Base-by-base conservation (phyloP, 805 yeast species). In the Ogataea glucozyma region DNA sequence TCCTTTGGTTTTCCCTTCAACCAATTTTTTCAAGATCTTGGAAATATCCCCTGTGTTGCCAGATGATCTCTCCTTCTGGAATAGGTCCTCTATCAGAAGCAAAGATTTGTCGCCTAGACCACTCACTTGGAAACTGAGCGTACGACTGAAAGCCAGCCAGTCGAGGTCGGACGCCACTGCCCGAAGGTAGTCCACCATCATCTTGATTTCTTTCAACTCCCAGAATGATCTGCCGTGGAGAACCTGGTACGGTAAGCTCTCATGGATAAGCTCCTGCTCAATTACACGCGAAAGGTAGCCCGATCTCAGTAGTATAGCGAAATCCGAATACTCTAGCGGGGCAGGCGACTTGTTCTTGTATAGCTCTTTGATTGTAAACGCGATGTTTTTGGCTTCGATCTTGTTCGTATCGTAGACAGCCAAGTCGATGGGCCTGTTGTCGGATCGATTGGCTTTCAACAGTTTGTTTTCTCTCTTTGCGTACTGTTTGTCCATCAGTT, bases 201-300 rank as follows among this genome's bases (percentile, higher is more conserved):
- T 64, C 17, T 71, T 68, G 12, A 88, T 81, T 54, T 87, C 96
- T 43, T 76, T 77, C 30, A 83, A 62, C 30, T 85, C 88, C 91
- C 95, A 87, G 54, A 88, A 86, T 1, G 88, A 82, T 32, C 70
- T 71, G 0, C 97, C 97, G 40, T 83, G 81, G 0, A 85, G 70
- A 44, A 89, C 73, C 7, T 66, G 64, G 54, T 86, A 85, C 0
- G 93, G 89, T 2, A 89, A 73, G 4, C 75, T 67, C 2, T 63
- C 60, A 36, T 65, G 70, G 1, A 78, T 69, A 18, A 91, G 64
- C 14, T 78, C 84, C 23, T 73, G 74, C 56, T 89, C 97, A 7
- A 89, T 66, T 4, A 64, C 70, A 39, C 85, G 65, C 0, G 88
- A 78, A 51, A 78, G 80, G 48, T 70, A 72, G 8, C 83, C 73